Base-by-base conservation (phyloP, 2,329 filamentous ascomycete species). In the Sporothrix brunneoviolacea region DNA sequence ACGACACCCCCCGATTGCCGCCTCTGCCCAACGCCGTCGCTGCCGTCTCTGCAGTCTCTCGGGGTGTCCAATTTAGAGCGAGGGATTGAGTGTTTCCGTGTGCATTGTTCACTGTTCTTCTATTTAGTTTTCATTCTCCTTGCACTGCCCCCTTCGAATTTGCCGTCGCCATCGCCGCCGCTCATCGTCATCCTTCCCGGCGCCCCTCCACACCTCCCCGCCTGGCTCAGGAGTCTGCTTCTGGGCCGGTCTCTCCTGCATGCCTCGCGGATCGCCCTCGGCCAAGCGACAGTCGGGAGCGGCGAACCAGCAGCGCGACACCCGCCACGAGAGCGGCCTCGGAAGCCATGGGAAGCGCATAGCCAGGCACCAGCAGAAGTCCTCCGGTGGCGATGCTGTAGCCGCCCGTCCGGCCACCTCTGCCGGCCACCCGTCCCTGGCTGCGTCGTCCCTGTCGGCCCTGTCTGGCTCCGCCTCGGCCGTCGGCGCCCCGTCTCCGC, bases 291-390 rank as follows among this genome's bases (percentile, higher is more conserved):
- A 80, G 68, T 73, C 75, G 71, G 75, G 74, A 70, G 74, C 74
- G 65, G 70, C 70, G 59, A 84, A 75, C 71, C 77, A 83, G n/a
- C n/a, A n/a, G 68, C 82, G 82, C 72, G 84, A 84, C 70, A 80
- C 76, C 63, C 82, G 86, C 68, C 86, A 94, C 72, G 90, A 95
- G 72, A 90, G 88, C 84, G 89, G 88, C 64, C 76, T 89, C 68
- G 85, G 90, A 76, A 83, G 83, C 63, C 82, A 86, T 47, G 84
- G 84, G 59, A 88, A 83, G 74, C 83, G 83, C 60, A 60, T 68
- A 52, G 57, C 62, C 50, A 68, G 64, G 59, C 65, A 65, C 57
- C 79, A 75, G 68, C 74, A 69, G 63, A 70, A 72, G 35, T 27
- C 55, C 59, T 22, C 28, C n/a, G 36, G 27, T n/a, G 32, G 39